A percentile compares a stretch with the other conserved stretches of the same genome.
phyloP scores from a whole-genome alignment of 2,329 filamentous ascomycete species.

The Cladosporium sphaerospermum region DNA sequence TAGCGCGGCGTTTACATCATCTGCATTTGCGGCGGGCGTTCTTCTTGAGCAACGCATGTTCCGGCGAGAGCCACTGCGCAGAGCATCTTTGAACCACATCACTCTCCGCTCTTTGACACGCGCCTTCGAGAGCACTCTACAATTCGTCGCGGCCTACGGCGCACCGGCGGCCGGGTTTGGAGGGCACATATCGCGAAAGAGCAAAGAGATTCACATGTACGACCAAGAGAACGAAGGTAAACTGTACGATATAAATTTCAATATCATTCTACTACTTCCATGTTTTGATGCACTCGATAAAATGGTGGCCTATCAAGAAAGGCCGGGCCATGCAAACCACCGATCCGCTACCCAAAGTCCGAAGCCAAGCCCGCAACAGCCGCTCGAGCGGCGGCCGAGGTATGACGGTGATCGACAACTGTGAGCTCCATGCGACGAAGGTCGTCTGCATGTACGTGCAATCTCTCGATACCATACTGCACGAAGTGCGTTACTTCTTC shows the following conservation, averaged over 20 bases:
- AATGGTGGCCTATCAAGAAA: too few relatives aligned
- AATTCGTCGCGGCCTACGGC: too few relatives aligned
- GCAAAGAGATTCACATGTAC: conserved; percentile 1
- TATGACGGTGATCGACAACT: conserved; percentile 3
- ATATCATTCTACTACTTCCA: too few relatives aligned
- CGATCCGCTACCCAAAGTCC: background rate
- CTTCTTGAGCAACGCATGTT: conserved; percentile 4
- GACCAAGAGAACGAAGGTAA: background rate
- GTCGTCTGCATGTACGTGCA: too few relatives aligned
- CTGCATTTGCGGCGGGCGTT: conserved; percentile 8
- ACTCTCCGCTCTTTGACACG: conserved; percentile 4
- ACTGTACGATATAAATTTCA: conserved; percentile 2
- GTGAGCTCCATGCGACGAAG: background rate
- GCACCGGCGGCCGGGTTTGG: too few relatives aligned
- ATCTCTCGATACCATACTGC: too few relatives aligned
- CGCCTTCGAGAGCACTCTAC: background rate
- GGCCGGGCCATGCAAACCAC: too few relatives aligned
- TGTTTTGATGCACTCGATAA: too few relatives aligned
- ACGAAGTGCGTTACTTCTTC: too few relatives aligned
- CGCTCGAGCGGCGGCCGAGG: conserved; percentile 9
- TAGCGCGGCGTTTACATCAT: conserved; percentile 13
- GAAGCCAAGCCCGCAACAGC: conserved; percentile 7
- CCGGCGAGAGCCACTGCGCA: too few relatives aligned
- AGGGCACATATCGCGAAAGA: background rate
- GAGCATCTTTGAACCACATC: background rate